Conservation (phyloP, 345 rosid genomes). For the Lumnitzera racemosa region DNA sequence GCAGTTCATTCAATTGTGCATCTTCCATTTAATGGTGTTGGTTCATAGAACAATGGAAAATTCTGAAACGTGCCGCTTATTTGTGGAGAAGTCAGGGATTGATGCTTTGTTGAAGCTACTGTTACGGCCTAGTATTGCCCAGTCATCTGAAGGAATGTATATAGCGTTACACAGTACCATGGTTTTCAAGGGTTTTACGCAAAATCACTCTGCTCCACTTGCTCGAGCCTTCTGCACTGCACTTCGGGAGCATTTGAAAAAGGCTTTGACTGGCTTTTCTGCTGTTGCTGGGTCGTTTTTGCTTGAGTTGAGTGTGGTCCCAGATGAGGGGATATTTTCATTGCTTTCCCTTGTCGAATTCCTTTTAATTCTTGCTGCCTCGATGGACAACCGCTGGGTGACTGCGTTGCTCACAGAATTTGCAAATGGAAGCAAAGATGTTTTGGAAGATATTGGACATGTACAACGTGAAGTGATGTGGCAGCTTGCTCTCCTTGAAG, state of each 20-base stretch:
- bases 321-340: slow-evolving; percentile 58
- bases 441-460: slow-evolving; percentile 75
- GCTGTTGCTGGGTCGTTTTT: slow-evolving; percentile 53
- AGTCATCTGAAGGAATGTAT: slow-evolving; percentile 93
- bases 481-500: slow-evolving; percentile 83
- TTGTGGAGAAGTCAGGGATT: slow-evolving; percentile 94
- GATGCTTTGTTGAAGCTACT: slow-evolving; percentile 85
- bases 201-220: slow-evolving; percentile 83
- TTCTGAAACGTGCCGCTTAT: slow-evolving; percentile 81
- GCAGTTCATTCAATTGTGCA: slow-evolving; percentile 77
- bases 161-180: slow-evolving; percentile 93
- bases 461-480: slow-evolving; percentile 85
- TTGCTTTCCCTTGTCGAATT: slow-evolving; percentile 88
- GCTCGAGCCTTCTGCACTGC: slow-evolving; percentile 83
- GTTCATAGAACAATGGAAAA: slow-evolving; percentile 94
- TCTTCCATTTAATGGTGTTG: slow-evolving; percentile 89
- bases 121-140: slow-evolving; percentile 74
- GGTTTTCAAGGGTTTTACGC: slow-evolving; percentile 96
- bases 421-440: slow-evolving; percentile 74
- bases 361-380: slow-evolving; percentile 85
- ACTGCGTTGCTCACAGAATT: slow-evolving; percentile 84
- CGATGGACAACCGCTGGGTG: slow-evolving; percentile 93
- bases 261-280: slow-evolving; percentile 54
- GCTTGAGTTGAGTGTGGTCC: slow-evolving; percentile 53
- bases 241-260: slow-evolving; percentile 68